Conservation (phyloP, 768 basidiomycete species). For the Boletus rubescentipes region DNA sequence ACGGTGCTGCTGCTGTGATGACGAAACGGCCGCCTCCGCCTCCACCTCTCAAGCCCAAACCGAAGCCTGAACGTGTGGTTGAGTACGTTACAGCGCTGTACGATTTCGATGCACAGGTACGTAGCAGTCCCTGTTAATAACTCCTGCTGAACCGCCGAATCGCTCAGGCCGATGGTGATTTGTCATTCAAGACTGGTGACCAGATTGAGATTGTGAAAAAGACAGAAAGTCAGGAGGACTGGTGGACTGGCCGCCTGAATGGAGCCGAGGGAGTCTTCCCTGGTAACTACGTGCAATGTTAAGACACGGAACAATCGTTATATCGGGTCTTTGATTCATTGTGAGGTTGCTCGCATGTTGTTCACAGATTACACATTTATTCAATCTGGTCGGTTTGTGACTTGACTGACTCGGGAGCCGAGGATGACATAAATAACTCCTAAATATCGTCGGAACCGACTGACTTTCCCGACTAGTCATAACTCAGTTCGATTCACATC, state of each 20-base stretch:
- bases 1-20: slow-evolving; percentile 31
- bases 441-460: slow-evolving; percentile 16
- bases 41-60: slow-evolving; percentile 87
- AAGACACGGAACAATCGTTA: not conserved
- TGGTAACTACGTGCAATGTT: slow-evolving; percentile 47
- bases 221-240: slow-evolving; percentile 83
- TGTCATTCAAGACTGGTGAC: slow-evolving; percentile 88
- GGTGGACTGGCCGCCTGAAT: slow-evolving; percentile 93
- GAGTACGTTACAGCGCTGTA: slow-evolving; percentile 92
- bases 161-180: slow-evolving; percentile 82
- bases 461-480: not conserved
- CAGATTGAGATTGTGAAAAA: slow-evolving; percentile 86
- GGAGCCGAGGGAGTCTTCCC: slow-evolving; percentile 90
- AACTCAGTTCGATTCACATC: not conserved
- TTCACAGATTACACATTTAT: not conserved
- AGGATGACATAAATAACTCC: slow-evolving; percentile 16
- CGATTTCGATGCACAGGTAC: slow-evolving; percentile 88
- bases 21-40: slow-evolving; percentile 87
- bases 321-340: not conserved
- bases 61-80: slow-evolving; percentile 58
- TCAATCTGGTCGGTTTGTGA: not conserved
- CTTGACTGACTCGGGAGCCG: no score
- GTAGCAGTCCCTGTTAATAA: slow-evolving; percentile 8
- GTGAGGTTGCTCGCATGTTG: not conserved
- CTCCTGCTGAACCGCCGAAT: not conserved